phyloP scores from a whole-genome alignment of 2,329 filamentous ascomycete species.

The Colletotrichum cuscutae region DNA sequence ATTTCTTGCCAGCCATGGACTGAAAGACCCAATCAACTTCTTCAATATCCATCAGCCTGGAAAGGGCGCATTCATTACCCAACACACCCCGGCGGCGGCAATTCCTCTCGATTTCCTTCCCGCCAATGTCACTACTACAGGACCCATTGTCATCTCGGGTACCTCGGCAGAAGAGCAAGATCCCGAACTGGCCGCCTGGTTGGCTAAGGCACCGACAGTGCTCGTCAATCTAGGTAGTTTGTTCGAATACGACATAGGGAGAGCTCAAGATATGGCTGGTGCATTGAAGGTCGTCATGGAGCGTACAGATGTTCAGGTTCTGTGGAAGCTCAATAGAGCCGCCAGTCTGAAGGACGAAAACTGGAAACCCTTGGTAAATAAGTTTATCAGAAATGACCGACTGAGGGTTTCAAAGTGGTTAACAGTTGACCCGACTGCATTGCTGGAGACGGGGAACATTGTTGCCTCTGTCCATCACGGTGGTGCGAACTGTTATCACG shows the following conservation, averaged over 20 bases:
- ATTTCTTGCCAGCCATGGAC: conserved; percentile 33
- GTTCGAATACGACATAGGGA: conserved; percentile 36
- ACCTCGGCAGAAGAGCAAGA: conserved; percentile 39
- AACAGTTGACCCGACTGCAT: conserved; percentile 43
- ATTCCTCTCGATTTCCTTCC: conserved; percentile 39
- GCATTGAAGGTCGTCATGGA: conserved; percentile 39
- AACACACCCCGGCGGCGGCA: conserved; percentile 39
- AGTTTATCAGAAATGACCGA: conserved; percentile 37
- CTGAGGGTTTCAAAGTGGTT: conserved; percentile 44
- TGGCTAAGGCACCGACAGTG: conserved; percentile 38
- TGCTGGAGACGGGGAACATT: conserved; percentile 49
- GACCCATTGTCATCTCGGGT: conserved; percentile 38
- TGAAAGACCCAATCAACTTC: conserved; percentile 39
- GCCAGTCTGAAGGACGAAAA: conserved; percentile 34
- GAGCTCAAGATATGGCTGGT: conserved; percentile 41
- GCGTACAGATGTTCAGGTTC: conserved; percentile 40
- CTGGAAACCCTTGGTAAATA: conserved; percentile 29
- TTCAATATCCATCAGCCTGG: conserved; percentile 31
- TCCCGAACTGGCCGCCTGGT: conserved; percentile 39
- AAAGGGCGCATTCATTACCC: conserved; percentile 40
- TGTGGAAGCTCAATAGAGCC: conserved; percentile 43
- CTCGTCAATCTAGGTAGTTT: conserved; percentile 42
- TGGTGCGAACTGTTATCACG: conserved; percentile 53
- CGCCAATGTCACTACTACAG: conserved; percentile 36
- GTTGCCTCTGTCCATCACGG: conserved; percentile 51